Base-by-base conservation (phyloP, 2,329 filamentous ascomycete genomes). In the Coniochaeta pulveracea region DNA sequence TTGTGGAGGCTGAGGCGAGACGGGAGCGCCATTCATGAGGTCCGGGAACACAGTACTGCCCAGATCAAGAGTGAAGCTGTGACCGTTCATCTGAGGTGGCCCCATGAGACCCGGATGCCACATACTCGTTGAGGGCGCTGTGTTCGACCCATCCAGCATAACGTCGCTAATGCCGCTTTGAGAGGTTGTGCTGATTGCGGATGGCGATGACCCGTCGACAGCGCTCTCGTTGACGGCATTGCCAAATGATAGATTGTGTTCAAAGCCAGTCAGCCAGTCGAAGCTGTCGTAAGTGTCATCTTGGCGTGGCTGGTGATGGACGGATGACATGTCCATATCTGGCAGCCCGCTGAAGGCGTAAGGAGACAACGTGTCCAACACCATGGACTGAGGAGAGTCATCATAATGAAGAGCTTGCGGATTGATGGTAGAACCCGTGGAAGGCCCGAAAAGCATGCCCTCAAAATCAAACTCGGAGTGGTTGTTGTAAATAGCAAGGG, bases 151-250 rank as follows among this genome's bases (percentile, higher is more conserved):
- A 55, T 95, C 86, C 37, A 91, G 66, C 80, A 94, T 86, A 38
- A 86, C 76, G 52, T 96, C 91, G 57, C 85, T 93, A 55, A 88
- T 83, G 33, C 80, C 84, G 53, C 83, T 89, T 50, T 93, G 88
- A 57, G 88, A 96, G 38, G 84, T 85, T 26, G 85, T 93, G 61
- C 89, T 96, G 55, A 96, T 89, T 29, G 86, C 86, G 7, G 91
- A 96, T 11, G 91, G 91, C 10, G 91, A 96, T 9, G 91, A 96
- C 38, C 83, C 86, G 47, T 94, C 89, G 34, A 95, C 73, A 18
- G 84, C 85, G 43, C 78, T 80, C 46, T 94, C 86, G 47, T 80
- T 81, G 35, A 34, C 37, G 15, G 65, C 61, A 36, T 71, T 73
- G 46, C 68, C 69, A 52, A 85, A 77, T 6, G 72, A 72, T 66